A percentile compares a stretch with the other conserved stretches of the same genome.
Evolutionary conservation across 495 filamentous ascomycete species (phyloP).

Genomic region (Evernia prunastri): DNA sequence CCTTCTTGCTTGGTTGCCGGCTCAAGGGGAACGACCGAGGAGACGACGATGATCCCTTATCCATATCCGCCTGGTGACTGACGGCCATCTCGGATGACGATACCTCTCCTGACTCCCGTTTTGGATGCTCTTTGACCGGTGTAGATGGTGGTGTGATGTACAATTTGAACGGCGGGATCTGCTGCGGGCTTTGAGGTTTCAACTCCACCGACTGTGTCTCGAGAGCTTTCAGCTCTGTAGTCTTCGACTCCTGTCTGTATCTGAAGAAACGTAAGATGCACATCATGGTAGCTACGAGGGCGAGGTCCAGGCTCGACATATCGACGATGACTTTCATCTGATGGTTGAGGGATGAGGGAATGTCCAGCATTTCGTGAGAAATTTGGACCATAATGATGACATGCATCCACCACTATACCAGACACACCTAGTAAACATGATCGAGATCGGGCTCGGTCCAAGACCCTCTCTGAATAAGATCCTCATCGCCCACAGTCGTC

Average conservation of each 20-base stretch:
- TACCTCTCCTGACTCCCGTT: not conserved
- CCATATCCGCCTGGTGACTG: not conserved
- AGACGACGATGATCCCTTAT: not conserved
- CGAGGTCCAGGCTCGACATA: conserved; percentile 2
- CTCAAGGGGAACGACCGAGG: not conserved
- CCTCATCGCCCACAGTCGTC: not conserved
- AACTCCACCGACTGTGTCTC: not conserved
- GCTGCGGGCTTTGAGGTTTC: not conserved
- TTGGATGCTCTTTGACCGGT: not conserved
- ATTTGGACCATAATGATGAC: not conserved
- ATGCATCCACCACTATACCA: not conserved
- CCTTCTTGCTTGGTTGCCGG: not conserved
- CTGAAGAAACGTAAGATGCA: not conserved
- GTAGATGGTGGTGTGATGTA: not conserved
- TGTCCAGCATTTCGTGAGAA: not conserved
- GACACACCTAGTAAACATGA: not conserved
- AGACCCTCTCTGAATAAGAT: not conserved
- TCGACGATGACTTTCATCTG: not conserved
- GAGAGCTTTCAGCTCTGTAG: not conserved
- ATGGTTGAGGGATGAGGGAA: not conserved
- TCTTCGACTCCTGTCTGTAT: not conserved
- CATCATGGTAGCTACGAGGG: not conserved
- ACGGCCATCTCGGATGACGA: not conserved
- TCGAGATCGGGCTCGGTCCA: not conserved
- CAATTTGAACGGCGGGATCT: not conserved